Evolutionary conservation across 2,329 filamentous ascomycete species (phyloP).

Genomic region (Penicillium sp.): DNA sequence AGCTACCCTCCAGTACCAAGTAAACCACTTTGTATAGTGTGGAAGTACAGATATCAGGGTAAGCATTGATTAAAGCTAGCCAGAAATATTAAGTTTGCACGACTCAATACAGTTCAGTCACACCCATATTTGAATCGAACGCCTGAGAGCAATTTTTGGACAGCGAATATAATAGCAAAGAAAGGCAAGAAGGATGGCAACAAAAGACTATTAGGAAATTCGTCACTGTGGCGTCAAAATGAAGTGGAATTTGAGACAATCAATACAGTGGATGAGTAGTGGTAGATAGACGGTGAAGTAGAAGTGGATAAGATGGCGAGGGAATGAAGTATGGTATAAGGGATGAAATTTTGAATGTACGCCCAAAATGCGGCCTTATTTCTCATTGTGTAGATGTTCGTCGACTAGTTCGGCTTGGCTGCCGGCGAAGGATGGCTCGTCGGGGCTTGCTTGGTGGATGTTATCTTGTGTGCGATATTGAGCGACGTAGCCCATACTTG

Average conservation of each 20-base stretch:
- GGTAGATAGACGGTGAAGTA: background rate
- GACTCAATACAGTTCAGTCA: background rate
- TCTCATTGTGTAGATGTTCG: conserved; percentile 24
- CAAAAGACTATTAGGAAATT: conserved; percentile 22
- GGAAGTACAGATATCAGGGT: background rate
- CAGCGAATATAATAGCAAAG: background rate
- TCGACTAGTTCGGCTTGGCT: conserved; percentile 48
- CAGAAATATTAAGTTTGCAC: background rate
- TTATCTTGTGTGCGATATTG: conserved; percentile 51
- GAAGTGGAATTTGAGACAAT: conserved; percentile 4
- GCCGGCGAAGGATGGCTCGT: conserved; percentile 39
- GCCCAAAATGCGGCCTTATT: conserved; percentile 1
- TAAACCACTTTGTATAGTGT: background rate
- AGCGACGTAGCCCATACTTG: conserved; percentile 52
- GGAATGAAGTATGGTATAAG: background rate
- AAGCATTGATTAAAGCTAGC: background rate
- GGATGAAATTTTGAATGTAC: background rate
- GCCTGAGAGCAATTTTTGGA: conserved; percentile 5
- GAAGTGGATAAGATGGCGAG: background rate
- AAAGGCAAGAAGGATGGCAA: conserved; percentile 2
- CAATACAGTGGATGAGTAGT: conserved; percentile 1
- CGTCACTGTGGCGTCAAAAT: conserved; percentile 16
- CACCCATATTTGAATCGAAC: background rate
- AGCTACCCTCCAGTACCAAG: background rate
- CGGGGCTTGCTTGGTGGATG: conserved; percentile 44